These are phyloP conservation scores for Pseudogymnoascus sp. DNA, from an alignment of 2,329 filamentous ascomycete species.

Conservation along the genomic window DNA sequence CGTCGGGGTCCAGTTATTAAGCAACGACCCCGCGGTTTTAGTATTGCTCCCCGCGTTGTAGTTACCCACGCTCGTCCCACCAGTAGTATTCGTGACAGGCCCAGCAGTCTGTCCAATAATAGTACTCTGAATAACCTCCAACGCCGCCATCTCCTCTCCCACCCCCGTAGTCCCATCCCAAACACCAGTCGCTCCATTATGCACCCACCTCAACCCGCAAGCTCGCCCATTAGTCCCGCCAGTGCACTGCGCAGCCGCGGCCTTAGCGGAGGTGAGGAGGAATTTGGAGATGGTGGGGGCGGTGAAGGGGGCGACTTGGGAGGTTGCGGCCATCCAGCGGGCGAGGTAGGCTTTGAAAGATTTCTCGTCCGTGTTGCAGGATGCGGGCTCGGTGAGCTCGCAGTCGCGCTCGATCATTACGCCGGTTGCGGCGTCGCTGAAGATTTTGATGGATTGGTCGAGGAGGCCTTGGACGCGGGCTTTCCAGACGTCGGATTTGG, in stretches of 20 bases:
- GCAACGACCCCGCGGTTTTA: background rate
- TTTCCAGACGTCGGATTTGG: constrained; percentile 31
- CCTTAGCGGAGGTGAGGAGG: constrained; percentile 42
- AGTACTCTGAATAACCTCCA: constrained; percentile 40
- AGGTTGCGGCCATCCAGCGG: constrained; percentile 49
- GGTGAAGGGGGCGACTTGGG: constrained; percentile 49
- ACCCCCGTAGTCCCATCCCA: constrained; percentile 40
- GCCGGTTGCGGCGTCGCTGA: constrained; percentile 35
- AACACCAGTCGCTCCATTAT: constrained; percentile 17
- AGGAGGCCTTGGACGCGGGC: constrained; percentile 28
- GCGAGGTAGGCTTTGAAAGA: constrained; percentile 59
- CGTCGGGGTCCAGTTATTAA: background rate
- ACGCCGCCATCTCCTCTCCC: constrained; percentile 48
- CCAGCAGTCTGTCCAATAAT: constrained; percentile 25
- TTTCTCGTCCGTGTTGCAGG: constrained; percentile 54
- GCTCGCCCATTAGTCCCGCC: constrained; percentile 37
- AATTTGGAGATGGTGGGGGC: constrained; percentile 38
- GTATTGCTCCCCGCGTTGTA: constrained; percentile 11
- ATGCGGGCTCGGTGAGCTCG: constrained; percentile 36
- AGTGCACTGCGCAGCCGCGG: constrained; percentile 45
- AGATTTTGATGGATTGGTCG: constrained; percentile 26
- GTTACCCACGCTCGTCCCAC: constrained; percentile 42
- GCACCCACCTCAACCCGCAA: constrained; percentile 38
- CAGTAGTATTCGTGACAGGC: constrained; percentile 38
- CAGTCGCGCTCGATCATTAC: constrained; percentile 54